Evolutionary conservation across 805 yeast species (phyloP), one percentile per base, ranked within the genome.

Genomic region (Yamadazyma nakazawae): DNA sequence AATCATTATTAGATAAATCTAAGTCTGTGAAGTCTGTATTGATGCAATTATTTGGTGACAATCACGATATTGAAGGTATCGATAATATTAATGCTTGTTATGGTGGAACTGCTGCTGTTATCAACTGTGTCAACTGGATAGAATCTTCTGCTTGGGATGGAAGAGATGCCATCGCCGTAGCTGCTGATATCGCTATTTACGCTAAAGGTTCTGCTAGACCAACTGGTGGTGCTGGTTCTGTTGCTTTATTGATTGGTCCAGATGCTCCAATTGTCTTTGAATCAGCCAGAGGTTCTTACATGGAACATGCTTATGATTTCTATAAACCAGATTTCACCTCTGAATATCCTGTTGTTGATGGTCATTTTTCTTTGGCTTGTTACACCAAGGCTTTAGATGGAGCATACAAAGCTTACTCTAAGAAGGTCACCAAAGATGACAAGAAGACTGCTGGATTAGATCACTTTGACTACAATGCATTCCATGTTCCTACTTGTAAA

Each of bases 401-500:
- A 54, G 87, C 96, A 58, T 94, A 94, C 77, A 77, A 78, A 55
- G 70, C 82, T 52, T 94, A 90, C 76, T 84, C 92, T 55, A 79
- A 79, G 63, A 91, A 90, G 70, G 59, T 79, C 56, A 73, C 78
- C 57, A 67, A 76, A 57, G 70, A 76, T 55, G 74, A 80, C 45
- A 46, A 43, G 46, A 63, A 64, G 52, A 67, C 75, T 36, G 86
- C 82, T 54, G 89, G 90, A 54, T 75, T 88, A 42, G 74, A 82
- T 51, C 75, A 82, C 63, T 94, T 94, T 64, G 97, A 89, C 71
- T 94, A 86, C 78, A 85, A 88, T 61, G 92, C 90, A 34, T 94
- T 94, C 91, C 99, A 94, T 68, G 97, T 90, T 46, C 99, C 99
- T 65, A 94, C 94, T 52, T 92, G 99, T 76, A 94, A 94, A 75